Conservation (phyloP, 176 grass and related monocot genomes). For the Bonia amplexicaulis region DNA sequence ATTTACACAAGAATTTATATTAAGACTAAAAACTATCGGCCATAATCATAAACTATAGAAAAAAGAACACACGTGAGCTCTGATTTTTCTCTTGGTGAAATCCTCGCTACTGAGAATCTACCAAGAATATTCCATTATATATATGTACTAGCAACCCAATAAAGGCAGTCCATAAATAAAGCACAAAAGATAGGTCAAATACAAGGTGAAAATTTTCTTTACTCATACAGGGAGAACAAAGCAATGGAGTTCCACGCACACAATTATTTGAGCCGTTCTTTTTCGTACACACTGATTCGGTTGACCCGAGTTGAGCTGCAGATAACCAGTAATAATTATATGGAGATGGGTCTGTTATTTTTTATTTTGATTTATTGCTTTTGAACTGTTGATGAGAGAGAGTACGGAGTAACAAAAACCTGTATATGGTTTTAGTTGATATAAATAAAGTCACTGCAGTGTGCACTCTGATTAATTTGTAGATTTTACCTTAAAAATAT, state of each 20-base stretch:
- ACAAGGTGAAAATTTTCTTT: not conserved
- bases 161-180: not conserved
- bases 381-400: no score
- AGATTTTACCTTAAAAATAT: no score
- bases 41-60: no score
- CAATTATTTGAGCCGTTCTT: not conserved
- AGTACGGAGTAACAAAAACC: no score
- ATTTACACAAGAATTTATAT: no score
- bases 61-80: not conserved
- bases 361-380: no score
- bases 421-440: rapidly evolving
- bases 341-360: not conserved
- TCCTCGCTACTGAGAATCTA: not conserved
- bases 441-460: no score
- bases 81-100: not conserved
- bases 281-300: not conserved
- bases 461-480: no score
- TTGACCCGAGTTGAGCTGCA: not conserved
- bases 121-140: not conserved
- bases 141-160: not conserved
- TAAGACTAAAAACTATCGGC: no score
- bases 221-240: not conserved
- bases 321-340: not conserved
- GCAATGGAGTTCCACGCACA: slow-evolving; percentile 9
- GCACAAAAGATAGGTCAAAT: slow-evolving; percentile 11